Base-by-base conservation (phyloP, 306 rosid species). In the Astragalus membranaceus region DNA sequence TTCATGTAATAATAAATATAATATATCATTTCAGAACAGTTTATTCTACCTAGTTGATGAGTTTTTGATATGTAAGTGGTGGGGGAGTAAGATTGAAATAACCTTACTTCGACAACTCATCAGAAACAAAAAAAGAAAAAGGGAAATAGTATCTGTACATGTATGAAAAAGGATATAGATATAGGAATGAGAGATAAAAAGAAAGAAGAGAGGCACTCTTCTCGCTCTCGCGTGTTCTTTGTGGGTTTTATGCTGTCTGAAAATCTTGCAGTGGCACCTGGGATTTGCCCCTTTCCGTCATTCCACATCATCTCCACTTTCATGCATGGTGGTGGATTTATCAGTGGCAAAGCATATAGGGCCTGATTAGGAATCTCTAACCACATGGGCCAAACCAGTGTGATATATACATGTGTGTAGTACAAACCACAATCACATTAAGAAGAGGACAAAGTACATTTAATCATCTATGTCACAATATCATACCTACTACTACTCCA, bases 271-370 rank as follows among this genome's bases (percentile, higher is more conserved):
- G 69, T 78, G 60, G 80, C 77, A 65, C 77, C 64, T 79, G 73
- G 79, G 78, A 78, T 82, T 78, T 69, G 80, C 80, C 46, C 13
- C 77, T 69, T 77, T 66, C 75, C 67, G 43, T 67, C 39, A 43
- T 73, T 69, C 77, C 83, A 82, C 73, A 15, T 82, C 86, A 82
- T 39, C 33, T 54, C 75, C 78, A 82, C 78, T 69, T 69, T 50
- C 55, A 35, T 50, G 52, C 26, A 10, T 9, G 10, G 0, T 16
- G 49, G 65, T 64, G 65, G n/a, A 39, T 74, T 30, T 14, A 8
- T 53, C 72, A 26, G 32, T 72, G 69, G 4, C 69, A 47, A 0
- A 15, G 20, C 41, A 11, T 23, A 64, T 4, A 44, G 30, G 23
- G 10, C 42, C 69, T 41, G 8, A 59, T 73, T 62, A 37, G 54